phyloP scores from a whole-genome alignment of 164 flowering plant genomes.

The Saururus chinensis region DNA sequence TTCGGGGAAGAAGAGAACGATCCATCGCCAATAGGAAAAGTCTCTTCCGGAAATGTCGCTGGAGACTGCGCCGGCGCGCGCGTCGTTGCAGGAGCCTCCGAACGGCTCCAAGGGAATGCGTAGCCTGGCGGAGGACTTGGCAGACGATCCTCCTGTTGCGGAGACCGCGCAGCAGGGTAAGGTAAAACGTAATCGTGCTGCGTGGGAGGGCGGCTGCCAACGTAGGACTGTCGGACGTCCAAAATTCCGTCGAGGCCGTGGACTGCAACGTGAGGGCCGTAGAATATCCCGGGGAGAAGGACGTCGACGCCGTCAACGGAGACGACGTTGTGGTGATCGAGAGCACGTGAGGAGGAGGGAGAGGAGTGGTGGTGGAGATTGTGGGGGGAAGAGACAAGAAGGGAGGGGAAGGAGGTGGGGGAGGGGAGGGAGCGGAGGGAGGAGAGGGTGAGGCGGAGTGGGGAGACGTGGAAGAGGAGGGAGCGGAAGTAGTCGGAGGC shows the following conservation, averaged over 20 bases:
- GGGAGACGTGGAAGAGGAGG: slow-evolving; percentile 26
- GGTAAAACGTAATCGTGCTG: too few species aligned
- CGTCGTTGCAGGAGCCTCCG: background rate
- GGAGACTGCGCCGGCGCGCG: background rate
- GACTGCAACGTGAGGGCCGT: slow-evolving; percentile 19
- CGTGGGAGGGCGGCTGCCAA: too few species aligned
- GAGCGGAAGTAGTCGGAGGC: slow-evolving; percentile 22
- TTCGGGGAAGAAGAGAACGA: too few species aligned
- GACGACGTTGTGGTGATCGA: background rate
- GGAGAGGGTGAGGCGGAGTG: slow-evolving; percentile 11
- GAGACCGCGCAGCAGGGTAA: too few species aligned
- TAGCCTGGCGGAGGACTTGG: too few species aligned
- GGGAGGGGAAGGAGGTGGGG: slow-evolving; percentile 12
- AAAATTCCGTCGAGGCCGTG: slow-evolving; percentile 22
- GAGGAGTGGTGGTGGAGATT: background rate
- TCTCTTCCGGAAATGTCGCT: background rate
- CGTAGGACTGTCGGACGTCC: background rate
- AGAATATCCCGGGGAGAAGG: slow-evolving; percentile 13
- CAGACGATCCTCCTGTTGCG: too few species aligned
- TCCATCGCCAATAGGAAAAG: too few species aligned
- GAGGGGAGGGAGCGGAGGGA: slow-evolving; percentile 9
- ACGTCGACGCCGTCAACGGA: slow-evolving; percentile 17
- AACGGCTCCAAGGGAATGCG: too few species aligned
- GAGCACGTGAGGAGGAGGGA: background rate
- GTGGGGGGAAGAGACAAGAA: background rate